These are phyloP conservation scores for Talaromyces verruculosus DNA, from an alignment of 2,329 filamentous ascomycete species.

Conservation along the genomic window DNA sequence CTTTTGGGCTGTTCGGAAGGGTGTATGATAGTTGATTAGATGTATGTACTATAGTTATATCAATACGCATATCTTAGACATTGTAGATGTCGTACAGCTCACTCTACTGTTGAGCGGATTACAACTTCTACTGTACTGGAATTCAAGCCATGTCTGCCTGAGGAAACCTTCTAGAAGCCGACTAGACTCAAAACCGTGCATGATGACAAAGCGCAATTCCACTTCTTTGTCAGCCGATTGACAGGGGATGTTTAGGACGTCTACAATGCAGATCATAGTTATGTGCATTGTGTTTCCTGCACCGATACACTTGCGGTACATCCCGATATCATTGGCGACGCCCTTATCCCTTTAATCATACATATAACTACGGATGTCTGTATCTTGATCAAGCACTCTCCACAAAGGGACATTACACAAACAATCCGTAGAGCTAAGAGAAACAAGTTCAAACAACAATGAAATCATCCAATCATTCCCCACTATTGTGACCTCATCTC, in stretches of 20 bases:
- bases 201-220: constrained; percentile 1
- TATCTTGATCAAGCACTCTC: neutral
- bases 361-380: neutral
- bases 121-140: too few relatives aligned
- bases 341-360: neutral
- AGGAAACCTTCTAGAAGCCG: constrained; percentile 4
- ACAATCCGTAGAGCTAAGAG: neutral
- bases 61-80: neutral
- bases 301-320: too few relatives aligned
- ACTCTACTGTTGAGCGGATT: neutral
- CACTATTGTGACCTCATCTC: constrained; percentile 4
- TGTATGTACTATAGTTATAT: neutral
- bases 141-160: neutral
- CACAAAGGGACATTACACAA: constrained; percentile 1
- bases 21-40: constrained; percentile 25
- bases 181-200: neutral
- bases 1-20: constrained; percentile 80
- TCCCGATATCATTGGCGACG: neutral
- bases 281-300: neutral
- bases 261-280: neutral
- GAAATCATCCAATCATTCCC: constrained; percentile 1
- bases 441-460: neutral
- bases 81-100: neutral
- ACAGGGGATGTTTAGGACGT: neutral
- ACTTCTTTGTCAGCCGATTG: neutral